Percentiles rank a stretch among this genome's conserved stretches.
phyloP scores from a whole-genome alignment of 2,329 filamentous ascomycete species.

The Aspergillus pseudotamarii region DNA sequence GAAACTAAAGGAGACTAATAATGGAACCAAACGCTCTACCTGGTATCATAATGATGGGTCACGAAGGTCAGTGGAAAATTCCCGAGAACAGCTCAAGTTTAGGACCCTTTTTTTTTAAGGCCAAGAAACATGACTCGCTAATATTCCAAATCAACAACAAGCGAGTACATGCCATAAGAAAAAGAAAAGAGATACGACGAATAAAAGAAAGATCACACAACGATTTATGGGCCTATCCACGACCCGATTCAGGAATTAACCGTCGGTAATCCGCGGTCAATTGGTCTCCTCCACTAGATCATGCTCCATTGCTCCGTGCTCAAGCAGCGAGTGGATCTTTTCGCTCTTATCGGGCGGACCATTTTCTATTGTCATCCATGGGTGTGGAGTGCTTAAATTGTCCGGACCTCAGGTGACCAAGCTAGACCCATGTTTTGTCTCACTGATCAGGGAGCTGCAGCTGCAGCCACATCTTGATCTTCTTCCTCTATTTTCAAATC shows the following conservation, averaged over 20 bases:
- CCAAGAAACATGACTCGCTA: slow-evolving; percentile 13
- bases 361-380: slow-evolving; percentile 14
- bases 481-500: neutral
- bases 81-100: slow-evolving; percentile 9
- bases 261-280: slow-evolving; percentile 8
- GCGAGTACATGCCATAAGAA: neutral
- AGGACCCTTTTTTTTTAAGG: slow-evolving; percentile 5
- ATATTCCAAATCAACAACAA: slow-evolving; percentile 10
- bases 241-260: slow-evolving; percentile 5
- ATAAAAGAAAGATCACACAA: neutral
- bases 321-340: slow-evolving; percentile 15
- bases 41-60: neutral
- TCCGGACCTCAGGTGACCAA: slow-evolving; percentile 22
- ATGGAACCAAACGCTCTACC: neutral
- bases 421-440: slow-evolving; percentile 19
- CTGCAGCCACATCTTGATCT: slow-evolving; percentile 35
- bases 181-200: neutral
- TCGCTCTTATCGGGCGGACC: slow-evolving; percentile 19
- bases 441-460: slow-evolving; percentile 18
- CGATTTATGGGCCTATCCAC: neutral
- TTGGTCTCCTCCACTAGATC: slow-evolving; percentile 11
- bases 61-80: slow-evolving; percentile 10
- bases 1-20: neutral
- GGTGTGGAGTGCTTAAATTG: slow-evolving; percentile 17
- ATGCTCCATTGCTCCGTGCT: slow-evolving; percentile 13